Evolutionary conservation across 2,329 filamentous ascomycete species (phyloP).

Genomic region (Cladosporium colombiae): DNA sequence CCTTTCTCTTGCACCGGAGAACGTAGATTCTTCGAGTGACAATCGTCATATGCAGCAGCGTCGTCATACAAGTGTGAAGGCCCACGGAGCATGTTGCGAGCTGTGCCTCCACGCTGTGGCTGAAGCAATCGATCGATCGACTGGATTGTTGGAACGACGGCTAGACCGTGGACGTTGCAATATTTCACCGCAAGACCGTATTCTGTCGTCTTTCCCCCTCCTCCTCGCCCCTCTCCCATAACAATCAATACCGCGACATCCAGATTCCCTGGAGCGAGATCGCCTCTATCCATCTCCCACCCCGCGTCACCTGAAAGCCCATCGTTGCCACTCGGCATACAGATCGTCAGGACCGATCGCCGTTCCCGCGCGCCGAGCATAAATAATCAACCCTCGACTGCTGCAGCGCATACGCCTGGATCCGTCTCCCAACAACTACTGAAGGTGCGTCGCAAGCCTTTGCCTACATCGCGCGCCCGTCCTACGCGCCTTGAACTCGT

Average conservation of each 20-base stretch:
- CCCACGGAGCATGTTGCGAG: background rate
- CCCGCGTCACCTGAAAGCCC: background rate
- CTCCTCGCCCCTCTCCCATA: background rate
- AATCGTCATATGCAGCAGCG: background rate
- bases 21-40: too few relatives aligned
- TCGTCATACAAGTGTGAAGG: background rate
- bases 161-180: background rate
- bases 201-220: background rate
- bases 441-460: slow-evolving; percentile 2
- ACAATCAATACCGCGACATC: background rate
- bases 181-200: slow-evolving; percentile 2
- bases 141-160: background rate
- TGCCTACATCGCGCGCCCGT: background rate
- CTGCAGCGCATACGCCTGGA: background rate
- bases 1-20: background rate
- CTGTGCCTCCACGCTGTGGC: background rate
- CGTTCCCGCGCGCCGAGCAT: background rate
- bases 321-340: slow-evolving; percentile 13
- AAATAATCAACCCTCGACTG: background rate
- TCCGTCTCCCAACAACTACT: background rate
- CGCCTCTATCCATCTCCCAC: background rate
- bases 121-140: background rate
- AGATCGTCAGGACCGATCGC: slow-evolving; percentile 18
- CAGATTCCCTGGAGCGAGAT: background rate
- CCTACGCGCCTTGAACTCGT: background rate